Conservation (phyloP, 108 stramenopile species). For the Thalassiosira profunda region DNA sequence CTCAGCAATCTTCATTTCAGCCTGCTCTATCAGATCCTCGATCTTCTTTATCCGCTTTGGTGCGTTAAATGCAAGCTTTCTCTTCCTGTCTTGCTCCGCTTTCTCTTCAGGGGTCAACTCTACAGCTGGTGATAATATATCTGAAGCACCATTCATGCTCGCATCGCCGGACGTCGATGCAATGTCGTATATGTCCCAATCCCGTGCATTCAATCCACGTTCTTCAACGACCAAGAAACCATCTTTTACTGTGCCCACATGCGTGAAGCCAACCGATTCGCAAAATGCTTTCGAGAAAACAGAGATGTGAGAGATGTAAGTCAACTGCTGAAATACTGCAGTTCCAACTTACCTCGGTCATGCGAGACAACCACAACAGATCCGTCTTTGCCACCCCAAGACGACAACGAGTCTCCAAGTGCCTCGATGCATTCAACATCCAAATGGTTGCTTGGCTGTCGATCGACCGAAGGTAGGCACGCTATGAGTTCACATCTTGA, state of each 20-base stretch:
- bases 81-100: conserved; percentile 48
- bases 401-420: conserved; percentile 71
- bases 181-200: conserved; percentile 79
- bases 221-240: conserved; percentile 77
- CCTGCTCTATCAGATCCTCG: conserved; percentile 72
- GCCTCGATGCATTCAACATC: conserved; percentile 70
- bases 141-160: neutral
- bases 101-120: conserved; percentile 42
- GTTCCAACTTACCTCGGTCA: too few species aligned
- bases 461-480: too few species aligned
- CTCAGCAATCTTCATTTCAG: conserved; percentile 68
- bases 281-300: too few species aligned
- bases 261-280: conserved; percentile 86
- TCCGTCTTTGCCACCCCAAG: conserved; percentile 84
- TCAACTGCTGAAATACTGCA: too few species aligned
- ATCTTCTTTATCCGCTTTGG: conserved; percentile 80
- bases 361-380: conserved; percentile 93
- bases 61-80: conserved; percentile 87
- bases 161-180: conserved; percentile 21
- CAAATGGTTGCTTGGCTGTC: conserved; percentile 30
- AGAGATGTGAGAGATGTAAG: too few species aligned
- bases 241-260: conserved; percentile 87
- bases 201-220: conserved; percentile 66
- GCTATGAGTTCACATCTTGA: too few species aligned
- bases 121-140: conserved; percentile 8